Evolutionary conservation across 2,329 filamentous ascomycete species (phyloP).

Genomic region (Arthrobotrys conoides): DNA sequence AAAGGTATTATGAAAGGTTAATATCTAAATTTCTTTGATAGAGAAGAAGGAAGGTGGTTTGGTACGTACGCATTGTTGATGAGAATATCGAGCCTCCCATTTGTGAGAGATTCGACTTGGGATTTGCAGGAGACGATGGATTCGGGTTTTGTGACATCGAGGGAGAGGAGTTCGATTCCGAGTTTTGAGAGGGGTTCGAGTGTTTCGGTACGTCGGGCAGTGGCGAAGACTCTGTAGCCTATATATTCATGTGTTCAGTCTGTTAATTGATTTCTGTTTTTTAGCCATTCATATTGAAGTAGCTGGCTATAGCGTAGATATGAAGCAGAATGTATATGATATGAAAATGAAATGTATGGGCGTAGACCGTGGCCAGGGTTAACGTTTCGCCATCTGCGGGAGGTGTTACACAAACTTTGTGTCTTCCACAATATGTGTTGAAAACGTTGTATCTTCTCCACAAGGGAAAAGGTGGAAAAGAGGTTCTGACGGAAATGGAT

Average conservation of each 20-base stretch:
- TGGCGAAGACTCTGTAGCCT: conserved; percentile 74
- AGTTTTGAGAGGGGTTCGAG: conserved; percentile 69
- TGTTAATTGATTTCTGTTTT: too few relatives aligned
- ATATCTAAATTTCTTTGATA: too few relatives aligned
- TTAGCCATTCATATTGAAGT: too few relatives aligned
- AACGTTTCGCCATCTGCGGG: background rate
- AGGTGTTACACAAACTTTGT: background rate
- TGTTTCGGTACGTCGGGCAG: conserved; percentile 71
- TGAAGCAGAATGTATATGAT: too few relatives aligned
- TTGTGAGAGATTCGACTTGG: conserved; percentile 70
- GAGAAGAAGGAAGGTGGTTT: background rate
- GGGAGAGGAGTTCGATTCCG: conserved; percentile 70
- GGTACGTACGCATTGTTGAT: conserved; percentile 73
- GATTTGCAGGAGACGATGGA: conserved; percentile 71
- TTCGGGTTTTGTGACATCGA: conserved; percentile 72
- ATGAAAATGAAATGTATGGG: too few relatives aligned
- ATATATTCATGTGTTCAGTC: background rate
- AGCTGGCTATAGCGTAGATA: too few relatives aligned
- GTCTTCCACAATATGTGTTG: conserved; percentile 25
- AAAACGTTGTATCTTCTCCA: conserved; percentile 11
- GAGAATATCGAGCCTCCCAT: conserved; percentile 73
- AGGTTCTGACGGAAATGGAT: background rate
- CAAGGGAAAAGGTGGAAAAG: background rate
- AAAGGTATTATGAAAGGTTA: too few relatives aligned
- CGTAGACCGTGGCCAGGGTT: too few relatives aligned